Evolutionary conservation across 78 protist species (phyloP).

Genomic region (Dictyostelium citrinum): DNA sequence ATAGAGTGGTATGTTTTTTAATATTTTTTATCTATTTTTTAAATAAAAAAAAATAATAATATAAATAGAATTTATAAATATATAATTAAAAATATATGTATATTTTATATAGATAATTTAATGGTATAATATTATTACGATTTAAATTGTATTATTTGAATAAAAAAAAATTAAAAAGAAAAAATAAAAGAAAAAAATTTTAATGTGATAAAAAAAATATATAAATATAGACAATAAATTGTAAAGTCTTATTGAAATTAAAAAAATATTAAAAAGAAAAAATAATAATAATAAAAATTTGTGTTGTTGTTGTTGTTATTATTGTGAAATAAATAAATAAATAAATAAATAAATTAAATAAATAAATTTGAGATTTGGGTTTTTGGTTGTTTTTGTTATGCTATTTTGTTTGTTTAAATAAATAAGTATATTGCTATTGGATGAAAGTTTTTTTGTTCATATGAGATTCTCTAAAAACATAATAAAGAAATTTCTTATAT

Average conservation of each 20-base stretch:
- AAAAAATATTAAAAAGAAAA: not conserved
- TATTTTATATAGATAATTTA: not conserved
- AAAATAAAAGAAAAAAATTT: too few species aligned
- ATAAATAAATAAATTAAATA: constrained; percentile 36
- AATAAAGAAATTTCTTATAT: not conserved
- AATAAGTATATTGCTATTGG: not conserved
- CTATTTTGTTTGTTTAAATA: not conserved
- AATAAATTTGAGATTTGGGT: not conserved
- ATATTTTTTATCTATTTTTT: too few species aligned
- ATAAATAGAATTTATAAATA: not conserved
- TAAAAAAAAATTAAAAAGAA: not conserved
- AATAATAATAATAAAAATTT: not conserved
- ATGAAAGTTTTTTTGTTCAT: not conserved
- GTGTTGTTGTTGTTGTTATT: not conserved
- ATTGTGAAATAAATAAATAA: constrained; percentile 21
- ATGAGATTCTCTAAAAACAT: constrained; percentile 12
- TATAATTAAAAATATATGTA: not conserved
- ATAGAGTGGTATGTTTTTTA: too few species aligned
- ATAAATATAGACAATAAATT: not conserved
- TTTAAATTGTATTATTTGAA: not conserved
- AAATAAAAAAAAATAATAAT: not conserved
- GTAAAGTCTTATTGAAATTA: not conserved
- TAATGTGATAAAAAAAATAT: not conserved
- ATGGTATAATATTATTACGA: not conserved
- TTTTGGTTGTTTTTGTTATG: not conserved